Percentiles rank a stretch among this genome's conserved stretches.
Evolutionary conservation across 495 filamentous ascomycete species (phyloP).

Genomic region (Neurospora tetrasperma): DNA sequence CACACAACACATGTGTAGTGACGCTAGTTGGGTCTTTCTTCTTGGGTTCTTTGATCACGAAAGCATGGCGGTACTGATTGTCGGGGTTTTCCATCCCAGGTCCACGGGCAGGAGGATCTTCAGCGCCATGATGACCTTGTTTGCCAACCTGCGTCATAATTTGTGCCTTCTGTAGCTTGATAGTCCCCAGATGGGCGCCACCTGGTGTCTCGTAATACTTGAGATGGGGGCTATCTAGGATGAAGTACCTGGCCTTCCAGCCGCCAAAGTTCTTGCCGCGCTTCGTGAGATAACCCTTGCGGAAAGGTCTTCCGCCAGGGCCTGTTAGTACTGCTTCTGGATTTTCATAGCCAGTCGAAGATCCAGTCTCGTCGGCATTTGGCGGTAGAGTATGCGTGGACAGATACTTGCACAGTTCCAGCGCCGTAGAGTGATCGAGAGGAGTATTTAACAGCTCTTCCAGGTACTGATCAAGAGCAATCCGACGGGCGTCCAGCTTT

Average conservation of each 20-base stretch:
- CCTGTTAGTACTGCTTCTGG: constrained; percentile 32
- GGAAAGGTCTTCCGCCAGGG: constrained; percentile 56
- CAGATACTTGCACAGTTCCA: constrained; percentile 78
- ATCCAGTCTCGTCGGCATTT: constrained; percentile 52
- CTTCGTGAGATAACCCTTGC: constrained; percentile 92
- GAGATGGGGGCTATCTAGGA: constrained; percentile 79
- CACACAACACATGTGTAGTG: constrained; percentile 91
- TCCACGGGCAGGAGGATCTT: constrained; percentile 47
- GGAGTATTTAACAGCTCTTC: constrained; percentile 71
- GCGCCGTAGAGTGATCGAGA: constrained; percentile 67
- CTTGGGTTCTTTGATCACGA: constrained; percentile 89
- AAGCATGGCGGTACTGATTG: constrained; percentile 93
- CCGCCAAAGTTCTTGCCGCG: constrained; percentile 96
- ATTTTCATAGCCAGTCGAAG: constrained; percentile 30
- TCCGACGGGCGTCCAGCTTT: constrained; percentile 79
- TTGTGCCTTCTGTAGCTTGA: constrained; percentile 82
- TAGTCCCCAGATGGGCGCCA: constrained; percentile 81
- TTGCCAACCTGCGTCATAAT: constrained; percentile 95
- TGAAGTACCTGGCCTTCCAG: constrained; percentile 96
- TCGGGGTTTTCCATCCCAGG: constrained; percentile 62
- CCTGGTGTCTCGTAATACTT: constrained; percentile 88
- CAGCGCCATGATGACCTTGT: constrained; percentile 52
- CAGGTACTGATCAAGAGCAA: constrained; percentile 74
- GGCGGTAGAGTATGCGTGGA: constrained; percentile 78
- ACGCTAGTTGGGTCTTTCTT: constrained; percentile 85